A percentile compares a stretch with the other conserved stretches of the same genome.
Conservation (phyloP, 495 filamentous ascomycete genomes). For the Penicillium egyptiacum region DNA sequence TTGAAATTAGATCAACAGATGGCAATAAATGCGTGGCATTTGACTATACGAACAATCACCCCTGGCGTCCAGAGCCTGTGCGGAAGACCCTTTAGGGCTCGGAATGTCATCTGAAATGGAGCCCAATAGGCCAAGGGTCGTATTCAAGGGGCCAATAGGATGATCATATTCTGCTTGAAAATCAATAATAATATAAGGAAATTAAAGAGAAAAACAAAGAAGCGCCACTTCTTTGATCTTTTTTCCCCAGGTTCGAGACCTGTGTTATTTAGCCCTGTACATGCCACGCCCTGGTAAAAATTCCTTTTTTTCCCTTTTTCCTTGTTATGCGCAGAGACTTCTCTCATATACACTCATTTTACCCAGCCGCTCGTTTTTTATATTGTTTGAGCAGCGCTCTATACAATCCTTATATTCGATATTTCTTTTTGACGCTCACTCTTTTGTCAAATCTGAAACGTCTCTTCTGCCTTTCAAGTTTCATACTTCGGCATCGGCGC, state of each 20-base stretch:
- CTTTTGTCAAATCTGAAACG: conserved; percentile 22
- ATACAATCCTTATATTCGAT: conserved; percentile 27
- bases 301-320: conserved; percentile 18
- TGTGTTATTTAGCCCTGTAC: conserved; percentile 26
- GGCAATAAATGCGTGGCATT: background rate
- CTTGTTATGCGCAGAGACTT: conserved; percentile 21
- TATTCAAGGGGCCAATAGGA: conserved; percentile 16
- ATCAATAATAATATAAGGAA: conserved; percentile 10
- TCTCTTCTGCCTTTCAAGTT: background rate
- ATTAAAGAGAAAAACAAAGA: conserved; percentile 10
- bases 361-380: conserved; percentile 25
- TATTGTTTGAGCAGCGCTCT: conserved; percentile 31
- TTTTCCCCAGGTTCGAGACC: conserved; percentile 20
- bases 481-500: conserved; percentile 3
- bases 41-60: background rate
- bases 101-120: conserved; percentile 15
- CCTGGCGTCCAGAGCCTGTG: conserved; percentile 16
- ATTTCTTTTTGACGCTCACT: conserved; percentile 27
- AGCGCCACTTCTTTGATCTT: conserved; percentile 9
- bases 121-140: conserved; percentile 25
- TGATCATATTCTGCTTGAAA: background rate
- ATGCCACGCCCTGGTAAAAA: conserved; percentile 27
- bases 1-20: background rate
- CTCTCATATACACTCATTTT: conserved; percentile 22
- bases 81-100: conserved; percentile 17